Evolutionary conservation across 805 yeast genomes (phyloP).

Genomic region (Yarrowia sp.): DNA sequence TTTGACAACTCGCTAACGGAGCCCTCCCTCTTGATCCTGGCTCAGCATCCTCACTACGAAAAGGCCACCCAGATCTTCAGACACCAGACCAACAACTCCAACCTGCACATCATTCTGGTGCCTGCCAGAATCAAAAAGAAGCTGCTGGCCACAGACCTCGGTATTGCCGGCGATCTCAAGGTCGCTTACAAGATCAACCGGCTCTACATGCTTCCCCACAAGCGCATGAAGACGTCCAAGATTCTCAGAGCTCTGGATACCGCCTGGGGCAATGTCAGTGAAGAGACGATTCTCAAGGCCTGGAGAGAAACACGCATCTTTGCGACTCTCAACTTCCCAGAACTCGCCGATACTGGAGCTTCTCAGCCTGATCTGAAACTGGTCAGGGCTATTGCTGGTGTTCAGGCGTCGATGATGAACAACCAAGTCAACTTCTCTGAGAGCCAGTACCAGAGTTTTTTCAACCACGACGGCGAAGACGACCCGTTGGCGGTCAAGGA

Average conservation of each 20-base stretch:
- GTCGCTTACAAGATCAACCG: slow-evolving; percentile 23
- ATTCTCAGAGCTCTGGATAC: slow-evolving; percentile 2
- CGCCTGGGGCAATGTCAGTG: slow-evolving; percentile 11
- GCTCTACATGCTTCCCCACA: slow-evolving; percentile 1
- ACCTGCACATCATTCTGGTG: slow-evolving; percentile 28
- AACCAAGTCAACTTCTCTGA: neutral
- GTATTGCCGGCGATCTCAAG: slow-evolving; percentile 25
- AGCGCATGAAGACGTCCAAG: slow-evolving; percentile 10
- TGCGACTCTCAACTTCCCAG: slow-evolving; percentile 21
- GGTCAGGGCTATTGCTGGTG: slow-evolving; percentile 7
- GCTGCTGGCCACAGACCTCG: slow-evolving; percentile 19
- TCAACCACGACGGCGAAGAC: slow-evolving; percentile 26
- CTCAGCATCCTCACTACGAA: slow-evolving; percentile 28
- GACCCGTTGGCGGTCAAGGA: slow-evolving; percentile 13
- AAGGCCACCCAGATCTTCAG: slow-evolving; percentile 32
- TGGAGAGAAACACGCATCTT: slow-evolving; percentile 29
- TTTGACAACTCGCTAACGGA: slow-evolving; percentile 11
- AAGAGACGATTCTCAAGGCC: slow-evolving; percentile 13
- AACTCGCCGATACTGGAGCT: slow-evolving; percentile 5
- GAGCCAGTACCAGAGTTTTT: slow-evolving; percentile 22
- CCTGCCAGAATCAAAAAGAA: slow-evolving; percentile 14
- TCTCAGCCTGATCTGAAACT: slow-evolving; percentile 23
- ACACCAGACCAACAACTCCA: slow-evolving; percentile 28
- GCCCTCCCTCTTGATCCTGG: slow-evolving; percentile 15
- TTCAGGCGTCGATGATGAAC: neutral